phyloP scores from a whole-genome alignment of 2,329 filamentous ascomycete species.

The Seiridium unicorne region DNA sequence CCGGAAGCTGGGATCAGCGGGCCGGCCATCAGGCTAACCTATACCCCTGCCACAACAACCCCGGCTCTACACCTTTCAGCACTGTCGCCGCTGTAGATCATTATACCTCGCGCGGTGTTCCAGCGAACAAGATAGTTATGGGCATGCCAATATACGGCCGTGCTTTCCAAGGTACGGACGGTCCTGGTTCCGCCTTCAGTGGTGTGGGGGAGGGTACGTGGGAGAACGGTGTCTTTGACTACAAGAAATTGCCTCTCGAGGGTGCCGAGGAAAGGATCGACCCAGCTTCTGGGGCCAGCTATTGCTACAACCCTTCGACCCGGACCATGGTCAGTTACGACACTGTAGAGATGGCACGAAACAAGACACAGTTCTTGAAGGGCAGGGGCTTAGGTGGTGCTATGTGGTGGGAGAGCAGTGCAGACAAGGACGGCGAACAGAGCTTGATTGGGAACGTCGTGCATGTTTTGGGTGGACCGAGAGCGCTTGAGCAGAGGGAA shows the following conservation, averaged over 20 bases:
- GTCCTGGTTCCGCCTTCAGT: constrained; percentile 65
- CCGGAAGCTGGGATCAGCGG: constrained; percentile 73
- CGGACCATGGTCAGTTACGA: constrained; percentile 78
- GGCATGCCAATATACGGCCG: constrained; percentile 94
- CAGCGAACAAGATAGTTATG: constrained; percentile 72
- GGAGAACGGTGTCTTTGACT: constrained; percentile 86
- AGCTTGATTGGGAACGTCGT: constrained; percentile 71
- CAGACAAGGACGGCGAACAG: constrained; percentile 62
- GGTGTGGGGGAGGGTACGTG: constrained; percentile 79
- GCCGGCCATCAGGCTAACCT: constrained; percentile 83
- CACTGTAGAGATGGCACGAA: constrained; percentile 62
- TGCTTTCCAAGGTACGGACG: constrained; percentile 76
- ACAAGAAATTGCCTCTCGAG: constrained; percentile 74
- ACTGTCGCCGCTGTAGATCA: constrained; percentile 67
- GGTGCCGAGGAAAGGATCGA: constrained; percentile 67
- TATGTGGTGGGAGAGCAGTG: constrained; percentile 98
- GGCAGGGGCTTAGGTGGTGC: constrained; percentile 70
- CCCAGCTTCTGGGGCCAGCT: constrained; percentile 64
- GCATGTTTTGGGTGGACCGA: constrained; percentile 52
- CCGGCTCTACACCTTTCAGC: constrained; percentile 73
- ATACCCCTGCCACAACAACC: constrained; percentile 55
- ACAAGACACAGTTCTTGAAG: constrained; percentile 72
- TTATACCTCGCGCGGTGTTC: constrained; percentile 67
- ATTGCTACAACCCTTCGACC: constrained; percentile 66
- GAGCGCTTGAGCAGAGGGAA: constrained; percentile 44